Evolutionary conservation across 768 basidiomycete genomes (phyloP).

Genomic region (Mycena vitilis): DNA sequence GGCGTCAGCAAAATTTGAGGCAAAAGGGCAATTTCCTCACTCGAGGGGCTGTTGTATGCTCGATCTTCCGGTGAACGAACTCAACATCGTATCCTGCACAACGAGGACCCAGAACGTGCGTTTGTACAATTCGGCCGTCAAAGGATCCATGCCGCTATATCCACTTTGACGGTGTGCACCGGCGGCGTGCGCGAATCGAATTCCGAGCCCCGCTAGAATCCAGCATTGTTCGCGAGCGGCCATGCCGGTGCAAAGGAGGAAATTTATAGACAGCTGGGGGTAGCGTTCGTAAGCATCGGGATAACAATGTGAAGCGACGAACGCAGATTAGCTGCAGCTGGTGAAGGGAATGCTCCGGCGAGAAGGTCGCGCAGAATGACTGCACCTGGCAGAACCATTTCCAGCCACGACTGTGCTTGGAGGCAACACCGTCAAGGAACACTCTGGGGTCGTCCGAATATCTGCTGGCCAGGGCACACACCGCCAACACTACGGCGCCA

Average conservation of each 20-base stretch:
- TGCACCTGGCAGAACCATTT: conserved; percentile 58
- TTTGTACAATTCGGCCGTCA: conserved; percentile 13
- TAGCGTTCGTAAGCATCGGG: background rate
- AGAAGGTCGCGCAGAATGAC: conserved; percentile 64
- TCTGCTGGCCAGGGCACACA: conserved; percentile 71
- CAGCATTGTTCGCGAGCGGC: conserved; percentile 3
- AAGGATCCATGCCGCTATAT: background rate
- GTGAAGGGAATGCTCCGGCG: conserved; percentile 68
- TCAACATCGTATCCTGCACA: conserved; percentile 3
- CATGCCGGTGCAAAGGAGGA: background rate
- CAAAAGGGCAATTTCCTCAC: background rate
- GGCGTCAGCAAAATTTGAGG: background rate
- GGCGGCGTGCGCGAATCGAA: conserved; percentile 17
- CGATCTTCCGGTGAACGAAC: conserved; percentile 6
- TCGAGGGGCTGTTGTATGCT: background rate
- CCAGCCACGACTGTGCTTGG: background rate
- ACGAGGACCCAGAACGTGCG: conserved; percentile 19
- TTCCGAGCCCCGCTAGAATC: conserved; percentile 4
- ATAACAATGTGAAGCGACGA: too few species aligned
- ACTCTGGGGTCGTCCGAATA: conserved; percentile 47
- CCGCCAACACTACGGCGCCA: conserved; percentile 66
- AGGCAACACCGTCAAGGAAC: background rate
- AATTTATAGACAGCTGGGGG: background rate
- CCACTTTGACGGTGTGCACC: conserved; percentile 5
- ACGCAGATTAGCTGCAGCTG: conserved; percentile 74